Evolutionary conservation across 805 yeast genomes (phyloP), one percentile per base, ranked within the genome.

Genomic region (Saturnispora galanensis): DNA sequence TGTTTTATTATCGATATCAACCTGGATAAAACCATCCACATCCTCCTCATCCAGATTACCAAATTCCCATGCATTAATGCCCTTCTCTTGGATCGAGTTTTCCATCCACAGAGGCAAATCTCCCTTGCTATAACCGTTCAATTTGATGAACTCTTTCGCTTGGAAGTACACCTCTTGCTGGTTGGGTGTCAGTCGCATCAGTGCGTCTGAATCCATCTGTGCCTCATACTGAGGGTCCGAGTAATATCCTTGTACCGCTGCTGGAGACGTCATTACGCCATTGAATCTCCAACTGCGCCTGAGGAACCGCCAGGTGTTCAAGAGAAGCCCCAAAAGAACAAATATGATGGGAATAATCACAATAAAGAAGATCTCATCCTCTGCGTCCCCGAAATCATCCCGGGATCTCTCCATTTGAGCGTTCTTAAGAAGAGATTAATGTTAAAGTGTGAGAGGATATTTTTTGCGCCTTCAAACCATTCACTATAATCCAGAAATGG

Each of bases 61-160:
- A 57, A 93, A 90, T 54, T 89, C 95, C 85, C 94, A 89, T 1
- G 97, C 97, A 12, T 72, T 64, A 1, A 89, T 81, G 2, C 95
- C 96, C 58, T 86, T 88, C 51, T 87, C 95, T 52, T 87, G 95
- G 26, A 86, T 84, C 16, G 71, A 59, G 59, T 81, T 63, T 49
- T 70, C 70, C 60, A 84, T 89, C 28, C 83, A 71, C 33, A 82
- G 63, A 10, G 66, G 41, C 28, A 62, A 48, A 32, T 58, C 62
- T 42, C 46, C 50, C 28, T 52, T 59, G 31, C 59, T 65, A 50
- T 52, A 72, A 66, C 51, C 73, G 59, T 52, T 69, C 57, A 48
- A 59, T 52, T 51, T 69, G 47, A 55, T 61, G 52, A 66, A 75
- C 41, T 77, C 81, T 46, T 76, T 74, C 28, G 87, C 79, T 54